phyloP scores from a whole-genome alignment of 176 grass and related monocot genomes.

The Oryza officinalis region DNA sequence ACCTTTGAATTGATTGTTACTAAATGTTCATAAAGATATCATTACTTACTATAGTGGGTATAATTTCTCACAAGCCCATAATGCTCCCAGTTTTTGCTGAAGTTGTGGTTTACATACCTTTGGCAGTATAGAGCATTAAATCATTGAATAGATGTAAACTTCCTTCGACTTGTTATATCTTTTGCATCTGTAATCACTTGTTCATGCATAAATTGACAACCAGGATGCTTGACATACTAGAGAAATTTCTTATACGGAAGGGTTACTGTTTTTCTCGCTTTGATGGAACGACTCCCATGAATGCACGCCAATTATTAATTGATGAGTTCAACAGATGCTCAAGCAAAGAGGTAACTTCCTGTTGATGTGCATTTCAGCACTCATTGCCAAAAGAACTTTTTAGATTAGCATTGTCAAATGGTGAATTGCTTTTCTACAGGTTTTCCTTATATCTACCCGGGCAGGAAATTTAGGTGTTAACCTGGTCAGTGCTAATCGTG shows the following conservation, averaged over 20 bases:
- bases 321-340: constrained; percentile 98
- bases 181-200: constrained; percentile 35
- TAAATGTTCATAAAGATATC: not conserved
- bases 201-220: constrained; percentile 36
- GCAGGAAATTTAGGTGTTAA: constrained; percentile 95
- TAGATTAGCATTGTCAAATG: not conserved
- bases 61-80: not conserved
- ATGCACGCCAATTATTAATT: constrained; percentile 73
- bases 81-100: not conserved
- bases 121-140: not conserved
- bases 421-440: constrained; percentile 51
- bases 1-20: not conserved
- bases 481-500: constrained; percentile 91
- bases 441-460: constrained; percentile 96
- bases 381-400: constrained; percentile 27
- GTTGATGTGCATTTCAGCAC: constrained; percentile 17
- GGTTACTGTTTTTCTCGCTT: constrained; percentile 98
- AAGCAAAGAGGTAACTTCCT: constrained; percentile 76
- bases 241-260: constrained; percentile 97
- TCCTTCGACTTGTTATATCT: not conserved
- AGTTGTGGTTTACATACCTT: constrained; percentile 13
- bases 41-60: constrained; percentile 15
- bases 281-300: constrained; percentile 96
- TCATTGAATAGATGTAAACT: constrained; percentile 14
- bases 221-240: constrained; percentile 99